Evolutionary conservation across 2,329 filamentous ascomycete genomes (phyloP), one percentile per base, ranked within the genome.

Genomic region (Trichoderma sp.): DNA sequence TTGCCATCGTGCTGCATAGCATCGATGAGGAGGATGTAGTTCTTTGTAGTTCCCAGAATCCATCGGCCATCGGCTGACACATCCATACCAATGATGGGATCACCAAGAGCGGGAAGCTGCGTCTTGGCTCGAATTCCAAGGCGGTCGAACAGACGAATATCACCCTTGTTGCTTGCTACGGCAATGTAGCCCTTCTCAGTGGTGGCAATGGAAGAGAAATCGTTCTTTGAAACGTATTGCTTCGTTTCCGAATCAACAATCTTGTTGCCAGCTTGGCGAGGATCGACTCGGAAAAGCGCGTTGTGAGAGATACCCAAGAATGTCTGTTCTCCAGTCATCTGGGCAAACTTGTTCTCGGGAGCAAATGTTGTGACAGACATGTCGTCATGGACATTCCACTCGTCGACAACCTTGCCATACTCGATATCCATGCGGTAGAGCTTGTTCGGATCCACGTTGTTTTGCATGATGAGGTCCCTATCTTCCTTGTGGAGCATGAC

Each of bases 51-150:
- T 21, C 92, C 96, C 39, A 99, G 86, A 21, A 99, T 89, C 95
- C 95, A 99, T 74, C 93, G 92, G 61, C 96, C 96, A 78, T 99
- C 94, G 8, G 96, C 96, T 63, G 93, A 97, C 13, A 97, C 94
- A 77, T 99, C 96, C 71, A 99, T 87, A 70, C 96, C 96, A 72
- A 96, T 91, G 75, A 99, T 98, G 4, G 94, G 89, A 76, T 99
- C 96, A 73, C 96, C 96, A 16, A 99, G 89, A 6, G 96, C 96
- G 3, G 96, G 96, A 68, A 99, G 94, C 72, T 96, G 92, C 0
- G 96, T 98, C 86, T 99, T 99, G 49, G 96, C 96, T 74, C 97
- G 96, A 81, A 98, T 96, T 16, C 96, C 96, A 2, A 99, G 88
- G 21, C 94, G 92, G 78, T 99, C 96, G 76, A 99, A 99, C 75